Base-by-base conservation (phyloP, 2,329 filamentous ascomycete species). In the Chrysoporthe cubensis region DNA sequence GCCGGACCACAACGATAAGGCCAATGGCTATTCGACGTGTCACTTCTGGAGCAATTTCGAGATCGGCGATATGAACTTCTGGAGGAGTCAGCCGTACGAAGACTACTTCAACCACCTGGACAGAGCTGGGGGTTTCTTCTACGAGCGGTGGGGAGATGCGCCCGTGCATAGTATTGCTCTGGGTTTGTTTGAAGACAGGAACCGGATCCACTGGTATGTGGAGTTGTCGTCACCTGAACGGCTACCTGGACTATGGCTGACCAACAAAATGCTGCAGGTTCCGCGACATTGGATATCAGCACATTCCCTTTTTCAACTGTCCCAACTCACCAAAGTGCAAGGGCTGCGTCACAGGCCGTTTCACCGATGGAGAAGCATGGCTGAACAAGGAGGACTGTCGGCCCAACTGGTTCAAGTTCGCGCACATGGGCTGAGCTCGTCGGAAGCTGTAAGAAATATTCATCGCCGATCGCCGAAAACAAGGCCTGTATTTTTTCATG, bases 31-130 rank as follows among this genome's bases (percentile, higher is more conserved):
- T 83, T 97, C 93, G 44, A 98, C 96, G 2, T 99, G 96, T 78
- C 96, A 99, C 80, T 99, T 99, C 84, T 99, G 96, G 96, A 96
- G 91, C 75, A 99, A 99, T 80, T 99, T 99, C 74, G 96, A 99
- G 80, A 95, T 99, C 74, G 95, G 88, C 59, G 93, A 97, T 78
- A 88, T 99, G 86, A 87, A 87, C 71, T 97, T 99, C 80, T 99
- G 94, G 92, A 85, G 96, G 61, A 92, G 93, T 76, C 88, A 94
- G 77, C 86, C 88, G 58, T 99, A 99, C 77, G 92, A 97, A 76
- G 94, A 96, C 71, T 99, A 97, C 80, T 99, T 99, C 77, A 90
- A 97, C 76, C 94, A 98, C 79, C 86, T 99, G 44, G 96, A 99
- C 79, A 88, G 92, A 26, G 93, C 94, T 0, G 96, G 96, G 48